Conservation (phyloP, 495 filamentous ascomycete species). For the Penicillium macrosclerotiorum region DNA sequence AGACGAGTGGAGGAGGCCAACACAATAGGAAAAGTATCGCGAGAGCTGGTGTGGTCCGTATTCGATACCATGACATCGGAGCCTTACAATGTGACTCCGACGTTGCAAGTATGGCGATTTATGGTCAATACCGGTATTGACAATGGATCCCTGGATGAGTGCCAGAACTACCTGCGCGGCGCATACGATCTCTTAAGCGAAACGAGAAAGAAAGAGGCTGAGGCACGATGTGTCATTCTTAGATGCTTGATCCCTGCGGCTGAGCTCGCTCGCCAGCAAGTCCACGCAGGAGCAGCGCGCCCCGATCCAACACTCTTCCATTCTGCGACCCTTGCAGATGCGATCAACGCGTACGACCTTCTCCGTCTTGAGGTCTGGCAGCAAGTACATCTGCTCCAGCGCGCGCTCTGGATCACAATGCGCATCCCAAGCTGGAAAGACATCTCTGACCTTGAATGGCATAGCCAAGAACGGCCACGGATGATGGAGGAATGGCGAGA, state of each 20-base stretch:
- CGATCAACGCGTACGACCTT: conserved; percentile 37
- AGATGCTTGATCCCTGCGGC: conserved; percentile 20
- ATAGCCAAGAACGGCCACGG: conserved; percentile 35
- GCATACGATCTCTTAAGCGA: conserved; percentile 34
- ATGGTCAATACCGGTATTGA: conserved; percentile 40
- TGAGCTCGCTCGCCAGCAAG: not conserved
- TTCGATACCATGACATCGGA: conserved; percentile 54
- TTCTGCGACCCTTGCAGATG: conserved; percentile 30
- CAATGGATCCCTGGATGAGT: conserved; percentile 13
- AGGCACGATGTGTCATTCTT: conserved; percentile 27
- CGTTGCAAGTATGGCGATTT: conserved; percentile 50
- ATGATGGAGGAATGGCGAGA: conserved; percentile 49
- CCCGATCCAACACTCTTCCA: conserved; percentile 17
- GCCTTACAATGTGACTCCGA: conserved; percentile 58
- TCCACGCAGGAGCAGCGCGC: not conserved
- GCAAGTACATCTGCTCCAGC: conserved; percentile 21
- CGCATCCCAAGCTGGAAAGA: conserved; percentile 18
- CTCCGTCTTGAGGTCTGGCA: conserved; percentile 33
- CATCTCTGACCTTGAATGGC: conserved; percentile 22
- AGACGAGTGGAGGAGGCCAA: conserved; percentile 1
- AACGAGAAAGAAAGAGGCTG: conserved; percentile 24
- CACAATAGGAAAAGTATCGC: conserved; percentile 32
- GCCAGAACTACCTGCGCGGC: conserved; percentile 21
- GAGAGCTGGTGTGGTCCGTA: conserved; percentile 38
- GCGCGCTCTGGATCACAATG: conserved; percentile 6